Evolutionary conservation across 2,329 filamentous ascomycete species (phyloP), one percentile per base, ranked within the genome.

Genomic region (Colletotrichum higginsianum): DNA sequence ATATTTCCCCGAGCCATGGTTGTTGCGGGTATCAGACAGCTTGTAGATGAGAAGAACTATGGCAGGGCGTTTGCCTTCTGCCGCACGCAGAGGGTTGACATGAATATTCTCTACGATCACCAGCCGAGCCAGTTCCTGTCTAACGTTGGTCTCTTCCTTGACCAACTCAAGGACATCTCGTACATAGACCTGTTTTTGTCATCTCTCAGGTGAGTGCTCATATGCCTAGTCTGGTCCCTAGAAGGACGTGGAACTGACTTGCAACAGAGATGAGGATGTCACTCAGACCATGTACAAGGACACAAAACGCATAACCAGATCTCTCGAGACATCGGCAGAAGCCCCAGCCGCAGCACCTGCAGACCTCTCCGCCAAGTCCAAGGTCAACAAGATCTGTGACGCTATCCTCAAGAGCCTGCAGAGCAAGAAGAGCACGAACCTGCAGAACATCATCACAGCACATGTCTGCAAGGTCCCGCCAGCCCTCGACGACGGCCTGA

Each of bases 21-120:
- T 0, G 86, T 99, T 60, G 94, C 95, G 2, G 95, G 95, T 35
- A 97, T 99, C 67, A 90, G 96, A 58, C 89, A 90, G 61, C 90
- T 93, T 62, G 94, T 99, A 62, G 92, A 95, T 65, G 86, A 89
- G 42, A 93, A 93, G 79, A 90, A 96, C 76, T 99, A 98, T 78
- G 90, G 88, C 60, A 90, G 89, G 62, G 96, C 96, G 0, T 99
- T 98, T 79, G 85, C 93, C 26, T 92, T 94, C 73, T 98, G 96
- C 79, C 91, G 96, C 61, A 96, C 92, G 26, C 97, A 99, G 80
- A 90, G 97, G 75, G 96, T 99, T 0, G 96, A 99, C 78, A 95
- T 98, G 93, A 99, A 99, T 78, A 96, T 99, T 73, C 85, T 99
- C 2, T 96, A 97, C 78, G 96, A 99, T 78, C 94, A 98, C 82